Evolutionary conservation across 352 stramenopile genomes (phyloP).

Genomic region (Phytophthora constricta): DNA sequence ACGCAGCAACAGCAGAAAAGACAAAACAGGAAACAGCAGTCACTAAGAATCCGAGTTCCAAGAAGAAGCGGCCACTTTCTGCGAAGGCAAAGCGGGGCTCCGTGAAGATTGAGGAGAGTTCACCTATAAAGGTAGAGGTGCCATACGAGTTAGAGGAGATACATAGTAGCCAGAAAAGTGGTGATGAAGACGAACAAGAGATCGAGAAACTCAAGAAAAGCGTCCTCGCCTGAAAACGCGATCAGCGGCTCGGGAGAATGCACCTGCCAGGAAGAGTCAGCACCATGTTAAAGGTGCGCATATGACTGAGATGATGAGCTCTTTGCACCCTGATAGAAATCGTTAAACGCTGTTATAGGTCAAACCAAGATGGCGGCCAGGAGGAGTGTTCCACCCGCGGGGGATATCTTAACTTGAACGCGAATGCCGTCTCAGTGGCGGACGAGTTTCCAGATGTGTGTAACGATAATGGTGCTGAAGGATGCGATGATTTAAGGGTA

Average conservation of each 20-base stretch:
- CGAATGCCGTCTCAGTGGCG: background rate
- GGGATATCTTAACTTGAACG: conserved; percentile 7
- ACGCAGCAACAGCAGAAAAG: conserved; percentile 1
- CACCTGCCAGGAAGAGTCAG: background rate
- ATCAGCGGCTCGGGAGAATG: background rate
- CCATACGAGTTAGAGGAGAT: conserved; percentile 10
- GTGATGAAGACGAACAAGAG: background rate
- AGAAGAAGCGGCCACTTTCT: conserved; percentile 2
- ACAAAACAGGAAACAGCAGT: conserved; percentile 5
- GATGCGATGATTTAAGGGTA: background rate
- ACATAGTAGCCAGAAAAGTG: conserved; percentile 17
- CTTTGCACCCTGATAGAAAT: conserved; percentile 5
- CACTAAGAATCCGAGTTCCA: background rate
- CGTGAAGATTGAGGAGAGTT: conserved; percentile 2
- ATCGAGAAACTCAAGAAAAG: conserved; percentile 7
- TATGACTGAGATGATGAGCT: background rate
- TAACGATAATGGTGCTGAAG: background rate
- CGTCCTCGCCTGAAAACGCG: conserved; percentile 13
- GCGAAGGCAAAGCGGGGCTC: conserved; percentile 7
- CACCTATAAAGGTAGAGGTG: conserved; percentile 9
- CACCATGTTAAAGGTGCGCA: conserved; percentile 8
- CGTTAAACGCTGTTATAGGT: conserved; percentile 13
- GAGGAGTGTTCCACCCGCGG: conserved; percentile 1
- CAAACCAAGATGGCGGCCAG: conserved; percentile 15
- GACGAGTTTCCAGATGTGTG: background rate